phyloP scores from a whole-genome alignment of 257 asterid genomes.

The Misopates orontium region DNA sequence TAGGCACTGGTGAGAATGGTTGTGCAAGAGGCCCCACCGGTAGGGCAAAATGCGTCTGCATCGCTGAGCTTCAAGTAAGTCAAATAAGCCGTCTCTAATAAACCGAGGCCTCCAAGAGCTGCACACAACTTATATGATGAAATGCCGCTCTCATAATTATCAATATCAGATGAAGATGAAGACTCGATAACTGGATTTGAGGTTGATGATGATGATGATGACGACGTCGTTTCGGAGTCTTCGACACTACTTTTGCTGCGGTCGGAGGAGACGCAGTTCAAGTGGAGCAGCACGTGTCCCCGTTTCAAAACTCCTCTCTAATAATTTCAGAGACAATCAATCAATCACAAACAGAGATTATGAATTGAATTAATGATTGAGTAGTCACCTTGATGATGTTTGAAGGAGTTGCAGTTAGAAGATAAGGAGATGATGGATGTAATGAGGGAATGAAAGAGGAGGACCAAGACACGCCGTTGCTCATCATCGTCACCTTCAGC shows the following conservation, averaged over 20 bases:
- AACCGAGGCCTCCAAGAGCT: constrained; percentile 80
- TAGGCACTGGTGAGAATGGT: constrained; percentile 75
- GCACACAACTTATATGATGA: constrained; percentile 68
- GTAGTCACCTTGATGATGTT: too few relatives aligned
- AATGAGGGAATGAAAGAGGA: too few relatives aligned
- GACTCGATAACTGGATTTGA: constrained; percentile 19
- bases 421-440: too few relatives aligned
- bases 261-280: constrained; percentile 62
- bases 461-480: too few relatives aligned
- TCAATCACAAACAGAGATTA: too few relatives aligned
- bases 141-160: constrained; percentile 25
- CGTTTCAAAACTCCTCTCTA: constrained; percentile 43
- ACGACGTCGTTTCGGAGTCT: constrained; percentile 38
- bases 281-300: constrained; percentile 43
- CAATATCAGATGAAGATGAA: constrained; percentile 30
- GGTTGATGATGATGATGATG: too few relatives aligned
- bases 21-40: constrained; percentile 65
- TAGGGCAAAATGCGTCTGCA: constrained; percentile 83
- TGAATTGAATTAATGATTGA: too few relatives aligned
- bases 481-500: too few relatives aligned
- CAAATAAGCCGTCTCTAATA: constrained; percentile 84
- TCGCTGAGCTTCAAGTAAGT: constrained; percentile 70
- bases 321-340: too few relatives aligned
- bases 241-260: constrained; percentile 43
- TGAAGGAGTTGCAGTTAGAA: too few relatives aligned